Evolutionary conservation across 2,329 filamentous ascomycete species (phyloP), one percentile per base, ranked within the genome.

Genomic region (Botryosphaeria dothidea): DNA sequence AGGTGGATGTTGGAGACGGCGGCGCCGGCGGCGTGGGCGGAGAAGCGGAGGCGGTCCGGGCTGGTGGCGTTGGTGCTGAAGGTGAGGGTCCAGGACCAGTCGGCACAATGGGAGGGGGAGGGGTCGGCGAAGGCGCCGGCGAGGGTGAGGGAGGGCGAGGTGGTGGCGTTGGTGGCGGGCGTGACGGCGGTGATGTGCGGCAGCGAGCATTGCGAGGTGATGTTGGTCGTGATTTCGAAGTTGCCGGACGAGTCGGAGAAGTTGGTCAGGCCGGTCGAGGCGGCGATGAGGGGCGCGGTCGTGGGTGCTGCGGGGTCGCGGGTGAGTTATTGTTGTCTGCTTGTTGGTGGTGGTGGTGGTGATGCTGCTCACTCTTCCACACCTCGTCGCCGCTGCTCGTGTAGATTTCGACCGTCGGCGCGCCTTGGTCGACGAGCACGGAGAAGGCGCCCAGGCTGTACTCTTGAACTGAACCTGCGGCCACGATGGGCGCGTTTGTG

Each of bases 1-100:
- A 74, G 68, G 67, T 71, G 73, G 21, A 71, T 72, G 31, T 57
- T 64, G 29, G 23, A 21, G 17, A 17, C 13, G 27, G 7, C 21
- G 27, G 38, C 19, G 61, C 15, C 31, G 51, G 38, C 34, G 21
- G 19, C 9, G 23, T 38, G 17, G 41, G 48, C 49, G 48, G 51
- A 23, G 43, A 64, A 48, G 49, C 21, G 51, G n/a, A 54, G 48
- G 38, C 25, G 21, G 41, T 34, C 7, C 31, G 23, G 23, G 23
- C 31, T 15, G 2, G 34, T 54, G 17, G 36, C 31, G 48, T 38
- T 46, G 41, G 38, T 9, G 21, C 23, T 43, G 43, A 60, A 19
- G 45, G 54, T 52, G 3, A 65, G 46, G 3, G 23, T 52, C 63
- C 63, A 65, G 36, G 43, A 23, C 43, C 56, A 65, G 46, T 6